Percentiles rank a stretch among this genome's conserved stretches.
Conservation (phyloP, 306 rosid genomes). For the Oemleria cerasiformis region DNA sequence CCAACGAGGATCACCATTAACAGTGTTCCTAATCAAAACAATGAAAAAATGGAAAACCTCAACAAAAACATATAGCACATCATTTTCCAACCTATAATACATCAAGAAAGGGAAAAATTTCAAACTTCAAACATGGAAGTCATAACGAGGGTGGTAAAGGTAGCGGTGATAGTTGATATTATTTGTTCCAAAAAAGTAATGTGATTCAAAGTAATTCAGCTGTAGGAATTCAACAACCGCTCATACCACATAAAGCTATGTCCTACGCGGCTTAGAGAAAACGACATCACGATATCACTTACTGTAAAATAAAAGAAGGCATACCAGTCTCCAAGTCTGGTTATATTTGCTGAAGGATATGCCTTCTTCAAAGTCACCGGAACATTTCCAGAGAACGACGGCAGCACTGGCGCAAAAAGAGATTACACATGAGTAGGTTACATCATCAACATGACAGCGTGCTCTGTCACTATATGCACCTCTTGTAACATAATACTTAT, state of each 20-base stretch:
- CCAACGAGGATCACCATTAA: slow-evolving; percentile 71
- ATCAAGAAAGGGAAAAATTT: neutral
- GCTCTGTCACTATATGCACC: neutral
- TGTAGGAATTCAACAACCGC: slow-evolving; percentile 6
- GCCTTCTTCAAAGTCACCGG: slow-evolving; percentile 69
- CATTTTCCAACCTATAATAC: slow-evolving; percentile 1
- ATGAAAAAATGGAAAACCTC: slow-evolving; percentile 25
- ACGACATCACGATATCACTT: slow-evolving; percentile 19
- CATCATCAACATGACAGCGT: slow-evolving; percentile 15
- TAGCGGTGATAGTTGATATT: slow-evolving; percentile 13
- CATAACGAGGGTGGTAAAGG: slow-evolving; percentile 7
- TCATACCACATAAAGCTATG: neutral
- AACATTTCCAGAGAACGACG: slow-evolving; percentile 94
- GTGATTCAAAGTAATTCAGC: neutral
- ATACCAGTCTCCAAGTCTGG: slow-evolving; percentile 94
- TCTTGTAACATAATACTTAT: slow-evolving; percentile 4
- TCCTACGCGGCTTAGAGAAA: neutral
- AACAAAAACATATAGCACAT: slow-evolving; percentile 19
- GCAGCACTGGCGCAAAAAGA: slow-evolving; percentile 61
- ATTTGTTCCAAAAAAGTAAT: neutral
- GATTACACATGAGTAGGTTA: slow-evolving; percentile 14
- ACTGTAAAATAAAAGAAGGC: slow-evolving; percentile 15
- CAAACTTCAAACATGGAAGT: neutral
- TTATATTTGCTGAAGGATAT: slow-evolving; percentile 80
- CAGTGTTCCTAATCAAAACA: slow-evolving; percentile 60